phyloP scores from a whole-genome alignment of 441 rosid species.

The Erodium moschatum region DNA sequence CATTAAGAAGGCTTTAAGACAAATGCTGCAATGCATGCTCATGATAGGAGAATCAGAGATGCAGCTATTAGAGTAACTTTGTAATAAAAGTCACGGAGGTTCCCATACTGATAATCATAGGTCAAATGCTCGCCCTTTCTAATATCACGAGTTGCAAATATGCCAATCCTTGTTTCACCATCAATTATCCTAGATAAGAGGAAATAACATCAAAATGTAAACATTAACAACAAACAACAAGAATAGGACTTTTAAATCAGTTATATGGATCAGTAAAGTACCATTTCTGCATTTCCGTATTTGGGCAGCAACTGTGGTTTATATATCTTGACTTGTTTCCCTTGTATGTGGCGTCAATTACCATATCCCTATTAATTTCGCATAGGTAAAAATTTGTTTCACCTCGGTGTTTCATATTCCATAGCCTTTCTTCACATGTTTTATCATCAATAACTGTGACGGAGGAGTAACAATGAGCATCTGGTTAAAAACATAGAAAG shows the following conservation, averaged over 20 bases:
- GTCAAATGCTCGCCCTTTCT: constrained; percentile 86
- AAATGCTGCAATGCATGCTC: no score
- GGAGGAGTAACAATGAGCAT: constrained; percentile 3
- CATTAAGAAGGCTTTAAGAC: no score
- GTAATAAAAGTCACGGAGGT: constrained; percentile 23
- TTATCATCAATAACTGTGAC: constrained; percentile 87
- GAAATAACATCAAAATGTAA: constrained; percentile 13
- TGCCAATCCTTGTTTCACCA: constrained; percentile 97
- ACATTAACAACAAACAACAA: constrained; percentile 14
- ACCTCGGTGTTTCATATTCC: constrained; percentile 89
- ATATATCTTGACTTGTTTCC: constrained; percentile 97
- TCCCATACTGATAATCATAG: constrained; percentile 86
- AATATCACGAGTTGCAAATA: constrained; percentile 76
- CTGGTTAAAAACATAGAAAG: constrained; percentile 7
- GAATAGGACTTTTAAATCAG: neutral
- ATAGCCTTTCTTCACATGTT: constrained; percentile 95
- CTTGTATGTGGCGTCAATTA: constrained; percentile 91
- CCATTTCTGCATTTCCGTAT: constrained; percentile 99
- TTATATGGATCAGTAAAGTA: constrained; percentile 21
- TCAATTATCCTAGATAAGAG: constrained; percentile 64
- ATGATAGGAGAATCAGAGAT: neutral
- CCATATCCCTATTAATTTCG: constrained; percentile 96
- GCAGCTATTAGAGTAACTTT: constrained; percentile 1
- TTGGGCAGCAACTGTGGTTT: constrained; percentile 91
- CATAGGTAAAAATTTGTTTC: constrained; percentile 93